Evolutionary conservation across 1,284 basidiomycete species (phyloP).

Genomic region (Rhodotorula sp.): DNA sequence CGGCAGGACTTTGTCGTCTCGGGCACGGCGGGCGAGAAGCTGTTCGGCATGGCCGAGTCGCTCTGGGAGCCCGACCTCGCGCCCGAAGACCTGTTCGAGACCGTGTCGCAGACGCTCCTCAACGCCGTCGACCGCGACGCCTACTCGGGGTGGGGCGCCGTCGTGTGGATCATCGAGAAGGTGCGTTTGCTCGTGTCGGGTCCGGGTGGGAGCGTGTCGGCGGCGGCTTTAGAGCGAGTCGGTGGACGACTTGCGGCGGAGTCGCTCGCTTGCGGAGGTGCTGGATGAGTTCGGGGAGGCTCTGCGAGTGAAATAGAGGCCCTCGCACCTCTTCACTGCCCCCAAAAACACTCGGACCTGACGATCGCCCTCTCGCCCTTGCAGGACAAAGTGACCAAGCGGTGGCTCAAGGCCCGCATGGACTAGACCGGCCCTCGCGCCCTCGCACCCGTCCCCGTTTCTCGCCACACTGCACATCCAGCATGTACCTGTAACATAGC

Average conservation of each 20-base stretch:
- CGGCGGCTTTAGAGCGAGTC: background rate
- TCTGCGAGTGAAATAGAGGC: background rate
- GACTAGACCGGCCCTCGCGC: constrained; percentile 58
- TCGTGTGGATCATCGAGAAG: constrained; percentile 91
- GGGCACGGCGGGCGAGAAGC: constrained; percentile 87
- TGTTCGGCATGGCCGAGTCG: constrained; percentile 97
- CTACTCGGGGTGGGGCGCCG: constrained; percentile 92
- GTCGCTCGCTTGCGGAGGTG: background rate
- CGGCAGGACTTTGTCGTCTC: constrained; percentile 86
- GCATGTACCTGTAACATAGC: no score
- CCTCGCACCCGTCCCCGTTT: background rate
- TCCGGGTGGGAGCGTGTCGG: no score
- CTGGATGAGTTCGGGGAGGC: background rate
- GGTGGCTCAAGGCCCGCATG: constrained; percentile 83
- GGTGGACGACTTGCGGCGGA: background rate
- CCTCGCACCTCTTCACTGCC: background rate
- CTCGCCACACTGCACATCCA: background rate
- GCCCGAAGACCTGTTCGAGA: constrained; percentile 97
- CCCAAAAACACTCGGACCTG: background rate
- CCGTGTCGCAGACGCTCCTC: constrained; percentile 92
- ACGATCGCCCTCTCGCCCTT: background rate
- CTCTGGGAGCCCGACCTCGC: constrained; percentile 97
- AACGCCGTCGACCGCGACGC: constrained; percentile 97
- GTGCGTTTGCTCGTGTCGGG: constrained; percentile 50
- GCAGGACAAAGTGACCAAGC: constrained; percentile 48